Evolutionary conservation across 75 land plant species (phyloP).

Genomic region (Cunninghamia lanceolata): DNA sequence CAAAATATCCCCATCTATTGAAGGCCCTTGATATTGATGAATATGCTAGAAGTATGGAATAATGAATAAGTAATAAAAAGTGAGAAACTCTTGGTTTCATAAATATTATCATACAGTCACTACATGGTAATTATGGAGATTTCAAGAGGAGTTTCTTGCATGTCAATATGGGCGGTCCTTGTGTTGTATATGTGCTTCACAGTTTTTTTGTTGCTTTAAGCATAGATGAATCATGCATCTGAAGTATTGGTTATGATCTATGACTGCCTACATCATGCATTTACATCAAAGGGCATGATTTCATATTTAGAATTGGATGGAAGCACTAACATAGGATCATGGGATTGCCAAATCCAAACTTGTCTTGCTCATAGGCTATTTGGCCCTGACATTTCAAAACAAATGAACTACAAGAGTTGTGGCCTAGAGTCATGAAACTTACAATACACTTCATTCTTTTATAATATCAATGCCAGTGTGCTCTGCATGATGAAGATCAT

Average conservation of each 20-base stretch:
- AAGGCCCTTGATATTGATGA: too few species aligned
- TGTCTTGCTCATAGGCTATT: conserved; percentile 85
- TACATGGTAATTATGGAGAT: conserved; percentile 79
- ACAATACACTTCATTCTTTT: conserved; percentile 87
- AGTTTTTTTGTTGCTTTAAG: conserved; percentile 73
- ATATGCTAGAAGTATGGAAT: too few species aligned
- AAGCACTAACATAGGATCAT: conserved; percentile 39
- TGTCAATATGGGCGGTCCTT: conserved; percentile 76
- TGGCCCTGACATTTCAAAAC: conserved; percentile 77
- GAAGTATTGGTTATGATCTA: too few species aligned
- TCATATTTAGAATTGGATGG: conserved; percentile 56
- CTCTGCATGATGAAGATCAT: conserved; percentile 74
- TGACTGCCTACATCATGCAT: conserved; percentile 78
- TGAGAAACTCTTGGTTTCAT: too few species aligned
- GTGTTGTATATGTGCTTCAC: conserved; percentile 83
- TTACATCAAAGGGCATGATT: conserved; percentile 22
- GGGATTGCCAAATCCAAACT: conserved; percentile 65
- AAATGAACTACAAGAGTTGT: conserved; percentile 74
- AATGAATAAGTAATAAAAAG: too few species aligned
- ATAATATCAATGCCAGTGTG: conserved; percentile 80
- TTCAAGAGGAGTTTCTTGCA: conserved; percentile 80
- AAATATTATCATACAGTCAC: conserved; percentile 94
- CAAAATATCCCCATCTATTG: too few species aligned
- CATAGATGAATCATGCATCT: conserved; percentile 97
- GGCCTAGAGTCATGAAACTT: conserved; percentile 67